These are phyloP conservation scores for Beauveria sp. DNA, from an alignment of 2,329 filamentous ascomycete species.

Conservation along the genomic window DNA sequence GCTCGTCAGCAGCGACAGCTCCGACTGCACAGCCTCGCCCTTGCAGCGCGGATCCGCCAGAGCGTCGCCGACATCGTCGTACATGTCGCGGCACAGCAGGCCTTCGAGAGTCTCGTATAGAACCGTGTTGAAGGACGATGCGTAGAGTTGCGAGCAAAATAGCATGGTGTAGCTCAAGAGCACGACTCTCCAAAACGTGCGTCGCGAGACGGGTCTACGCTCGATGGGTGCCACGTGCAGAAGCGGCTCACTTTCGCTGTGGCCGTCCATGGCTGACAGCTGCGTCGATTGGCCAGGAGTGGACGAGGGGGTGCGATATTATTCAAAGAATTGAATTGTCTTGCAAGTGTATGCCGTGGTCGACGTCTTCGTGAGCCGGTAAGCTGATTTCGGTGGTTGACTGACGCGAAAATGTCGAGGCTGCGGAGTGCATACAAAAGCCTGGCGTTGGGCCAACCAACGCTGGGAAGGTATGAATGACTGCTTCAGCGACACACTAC, in stretches of 20 bases:
- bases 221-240: neutral
- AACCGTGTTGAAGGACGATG: neutral
- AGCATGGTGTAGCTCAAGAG: neutral
- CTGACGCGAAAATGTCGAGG: neutral
- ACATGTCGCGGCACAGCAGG: neutral
- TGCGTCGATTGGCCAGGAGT: neutral
- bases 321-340: too few relatives aligned
- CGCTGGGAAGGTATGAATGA: too few relatives aligned
- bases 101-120: neutral
- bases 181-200: neutral
- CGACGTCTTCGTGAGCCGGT: neutral
- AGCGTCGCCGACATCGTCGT: neutral
- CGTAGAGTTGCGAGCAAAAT: neutral
- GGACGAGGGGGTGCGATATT: too few relatives aligned
- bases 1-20: too few relatives aligned
- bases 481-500: too few relatives aligned
- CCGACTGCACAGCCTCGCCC: too few relatives aligned
- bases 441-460: too few relatives aligned
- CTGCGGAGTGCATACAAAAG: neutral
- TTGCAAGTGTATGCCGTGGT: too few relatives aligned
- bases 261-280: neutral
- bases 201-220: neutral
- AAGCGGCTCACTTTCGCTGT: neutral
- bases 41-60: too few relatives aligned
- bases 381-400: neutral